Evolutionary conservation across 164 flowering plant genomes (phyloP).

Genomic region (Macadamia tetraphylla): DNA sequence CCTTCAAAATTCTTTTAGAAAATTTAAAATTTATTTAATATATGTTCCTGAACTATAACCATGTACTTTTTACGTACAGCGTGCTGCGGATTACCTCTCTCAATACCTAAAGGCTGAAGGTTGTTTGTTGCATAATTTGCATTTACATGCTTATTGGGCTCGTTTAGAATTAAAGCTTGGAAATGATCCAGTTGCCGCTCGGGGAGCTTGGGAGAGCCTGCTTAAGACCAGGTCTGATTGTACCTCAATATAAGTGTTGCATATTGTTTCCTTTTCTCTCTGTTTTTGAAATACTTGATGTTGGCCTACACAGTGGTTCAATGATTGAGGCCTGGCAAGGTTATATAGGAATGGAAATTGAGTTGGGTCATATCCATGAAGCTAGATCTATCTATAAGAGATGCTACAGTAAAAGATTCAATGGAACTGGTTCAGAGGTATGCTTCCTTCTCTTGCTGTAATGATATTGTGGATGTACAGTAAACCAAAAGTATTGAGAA

Average conservation of each 20-base stretch:
- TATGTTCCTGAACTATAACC: not conserved
- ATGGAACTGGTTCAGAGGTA: conserved; percentile 89
- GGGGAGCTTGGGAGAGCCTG: conserved; percentile 93
- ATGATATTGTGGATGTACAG: no score
- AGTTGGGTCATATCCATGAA: conserved; percentile 53
- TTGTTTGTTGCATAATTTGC: conserved; percentile 30
- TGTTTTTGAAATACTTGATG: not conserved
- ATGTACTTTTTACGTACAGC: conserved; percentile 31
- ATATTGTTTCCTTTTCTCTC: conserved; percentile 6
- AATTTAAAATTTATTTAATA: not conserved
- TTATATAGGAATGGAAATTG: conserved; percentile 81
- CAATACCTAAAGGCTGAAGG: conserved; percentile 56
- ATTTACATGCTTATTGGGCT: conserved; percentile 80
- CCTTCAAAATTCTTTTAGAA: no score
- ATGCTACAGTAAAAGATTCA: conserved; percentile 84
- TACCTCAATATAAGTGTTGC: not conserved
- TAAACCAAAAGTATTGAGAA: no score
- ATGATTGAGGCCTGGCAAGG: conserved; percentile 76
- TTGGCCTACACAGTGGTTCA: conserved; percentile 48
- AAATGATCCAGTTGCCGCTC: conserved; percentile 73
- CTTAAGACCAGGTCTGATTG: conserved; percentile 61
- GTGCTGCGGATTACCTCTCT: conserved; percentile 72
- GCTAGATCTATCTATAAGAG: conserved; percentile 79
- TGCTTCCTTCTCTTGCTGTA: not conserved
- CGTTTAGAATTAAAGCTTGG: conserved; percentile 59